phyloP scores from a whole-genome alignment of 78 protist genomes.

The Dictyostelium citrinum region DNA sequence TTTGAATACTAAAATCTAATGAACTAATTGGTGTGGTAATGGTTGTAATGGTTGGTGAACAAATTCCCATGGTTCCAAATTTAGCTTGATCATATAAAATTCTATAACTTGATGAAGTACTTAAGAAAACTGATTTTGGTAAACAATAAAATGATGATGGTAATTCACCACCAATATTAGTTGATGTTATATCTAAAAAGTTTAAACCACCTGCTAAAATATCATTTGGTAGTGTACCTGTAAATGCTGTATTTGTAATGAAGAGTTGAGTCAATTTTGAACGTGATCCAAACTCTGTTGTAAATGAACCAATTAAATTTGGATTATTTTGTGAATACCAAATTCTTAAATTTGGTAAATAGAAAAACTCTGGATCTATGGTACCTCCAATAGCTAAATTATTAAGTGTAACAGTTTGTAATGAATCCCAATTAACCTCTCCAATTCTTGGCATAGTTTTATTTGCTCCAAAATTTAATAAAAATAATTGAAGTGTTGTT shows the following conservation, averaged over 20 bases:
- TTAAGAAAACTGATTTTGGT: not conserved
- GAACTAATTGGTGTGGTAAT: not conserved
- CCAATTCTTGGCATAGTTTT: not conserved
- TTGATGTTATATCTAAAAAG: not conserved
- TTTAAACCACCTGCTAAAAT: not conserved
- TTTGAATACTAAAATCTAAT: not conserved
- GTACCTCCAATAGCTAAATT: not conserved
- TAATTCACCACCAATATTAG: not conserved
- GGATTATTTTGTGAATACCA: not conserved
- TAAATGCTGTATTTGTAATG: not conserved
- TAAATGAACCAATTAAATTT: not conserved
- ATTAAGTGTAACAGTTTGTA: not conserved
- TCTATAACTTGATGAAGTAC: not conserved
- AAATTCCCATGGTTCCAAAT: not conserved
- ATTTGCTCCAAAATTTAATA: not conserved
- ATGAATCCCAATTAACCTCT: not conserved
- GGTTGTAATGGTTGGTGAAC: not conserved
- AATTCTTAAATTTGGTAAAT: not conserved
- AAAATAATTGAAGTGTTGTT: not conserved
- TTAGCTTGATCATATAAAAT: not conserved
- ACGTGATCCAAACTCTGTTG: not conserved
- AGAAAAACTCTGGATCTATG: not conserved
- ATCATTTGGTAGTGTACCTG: not conserved
- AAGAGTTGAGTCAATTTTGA: not conserved
- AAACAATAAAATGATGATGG: not conserved